Base-by-base conservation (phyloP, 2,329 filamentous ascomycete species). In the Xylariaceae sp. region DNA sequence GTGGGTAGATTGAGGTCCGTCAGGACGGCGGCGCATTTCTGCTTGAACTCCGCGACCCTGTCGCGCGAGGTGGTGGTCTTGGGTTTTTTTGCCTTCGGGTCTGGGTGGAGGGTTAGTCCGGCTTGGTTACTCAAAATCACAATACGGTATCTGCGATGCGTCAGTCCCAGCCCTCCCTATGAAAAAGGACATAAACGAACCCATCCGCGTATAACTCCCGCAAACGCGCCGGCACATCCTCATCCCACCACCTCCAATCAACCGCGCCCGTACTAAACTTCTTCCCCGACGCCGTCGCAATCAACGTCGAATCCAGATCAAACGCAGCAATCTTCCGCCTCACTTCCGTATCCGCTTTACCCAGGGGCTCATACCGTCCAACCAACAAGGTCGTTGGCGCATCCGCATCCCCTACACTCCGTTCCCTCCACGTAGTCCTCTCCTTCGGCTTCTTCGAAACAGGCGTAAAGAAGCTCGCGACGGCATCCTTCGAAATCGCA, bases 231-330 rank as follows among this genome's bases (percentile, higher is more conserved):
- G 91, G 90, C 0, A 97, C 89, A 15, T 76, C 80, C 11, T 75
- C 67, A 72, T 95, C 78, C 91, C 92, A 97, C 94, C 94, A 99
- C 73, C 90, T 91, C 94, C 94, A 99, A 71, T 97, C 93, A 3
- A 79, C 78, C 0, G 86, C 83, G 64, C 86, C 83, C 55, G 82
- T 81, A 2, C 85, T 81, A 69, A 93, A 93, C 54, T 83, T 88
- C 74, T 90, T 94, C 6, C 92, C 92, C 0, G 92, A 96, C 3
- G 85, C 81, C 0, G 91, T 88, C 1, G 80, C 79, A 62, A 99
- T 91, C 39, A 99, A 76, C 0, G 94, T 99, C 6, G 90, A 94
- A 72, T 99, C 94, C 18, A 91, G 78, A 66, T 91, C 88, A 65
- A 91, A 91, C 0, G 85, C 87, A 0, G 87, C 88, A 56, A 91